Evolutionary conservation across 805 yeast genomes (phyloP).

Genomic region (Grigorovia transvaalensis): DNA sequence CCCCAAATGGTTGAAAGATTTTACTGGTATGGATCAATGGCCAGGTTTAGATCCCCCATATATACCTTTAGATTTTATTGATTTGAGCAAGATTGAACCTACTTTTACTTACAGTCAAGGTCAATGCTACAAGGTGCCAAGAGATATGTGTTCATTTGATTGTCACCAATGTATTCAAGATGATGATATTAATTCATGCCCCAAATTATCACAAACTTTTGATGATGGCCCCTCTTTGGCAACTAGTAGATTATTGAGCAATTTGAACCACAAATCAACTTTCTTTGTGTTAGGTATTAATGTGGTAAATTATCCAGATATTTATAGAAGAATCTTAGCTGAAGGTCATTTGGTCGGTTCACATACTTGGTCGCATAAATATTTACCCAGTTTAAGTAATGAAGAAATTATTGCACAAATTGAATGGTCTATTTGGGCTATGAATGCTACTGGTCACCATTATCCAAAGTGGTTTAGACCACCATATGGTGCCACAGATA

Average conservation of each 20-base stretch:
- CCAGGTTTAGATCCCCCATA: conserved; percentile 85
- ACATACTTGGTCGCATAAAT: conserved; percentile 90
- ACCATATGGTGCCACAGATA: conserved; percentile 91
- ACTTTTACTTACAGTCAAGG: conserved; percentile 45
- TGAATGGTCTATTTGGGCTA: conserved; percentile 95
- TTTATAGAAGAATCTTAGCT: conserved; percentile 44
- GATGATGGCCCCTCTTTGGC: conserved; percentile 89
- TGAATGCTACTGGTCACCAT: conserved; percentile 86
- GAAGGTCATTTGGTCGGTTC: conserved; percentile 75
- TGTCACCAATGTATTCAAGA: conserved; percentile 66
- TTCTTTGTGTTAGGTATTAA: conserved; percentile 82
- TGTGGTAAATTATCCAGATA: conserved; percentile 65
- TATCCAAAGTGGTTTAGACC: conserved; percentile 92
- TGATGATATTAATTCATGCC: conserved; percentile 73
- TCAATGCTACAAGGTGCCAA: conserved; percentile 40
- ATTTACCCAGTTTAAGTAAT: conserved; percentile 65
- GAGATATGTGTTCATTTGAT: conserved; percentile 69
- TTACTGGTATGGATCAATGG: conserved; percentile 72
- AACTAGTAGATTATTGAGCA: conserved; percentile 49
- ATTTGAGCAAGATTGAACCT: conserved; percentile 42
- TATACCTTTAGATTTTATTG: conserved; percentile 65
- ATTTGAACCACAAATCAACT: conserved; percentile 51
- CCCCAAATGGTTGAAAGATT: conserved; percentile 68
- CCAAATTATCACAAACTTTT: conserved; percentile 71
- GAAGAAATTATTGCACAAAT: conserved; percentile 81